Percentiles rank a stretch among this genome's conserved stretches.
These are phyloP conservation scores for Thamnidium elegans DNA, from an alignment of 192 early-diverging fungal genomes.

Conservation along the genomic window DNA sequence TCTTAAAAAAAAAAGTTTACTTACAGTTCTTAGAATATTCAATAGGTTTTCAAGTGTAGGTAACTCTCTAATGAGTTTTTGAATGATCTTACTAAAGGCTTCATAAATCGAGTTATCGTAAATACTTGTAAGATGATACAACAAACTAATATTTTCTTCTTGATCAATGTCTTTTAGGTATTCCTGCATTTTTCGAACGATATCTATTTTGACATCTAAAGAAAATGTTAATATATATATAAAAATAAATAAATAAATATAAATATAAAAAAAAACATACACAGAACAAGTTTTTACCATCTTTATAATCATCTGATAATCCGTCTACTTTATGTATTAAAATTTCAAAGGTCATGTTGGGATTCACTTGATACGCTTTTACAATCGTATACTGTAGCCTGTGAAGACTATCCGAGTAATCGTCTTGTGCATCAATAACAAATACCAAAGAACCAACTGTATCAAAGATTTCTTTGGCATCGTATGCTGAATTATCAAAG, in stretches of 20 bases:
- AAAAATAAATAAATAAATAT: neutral
- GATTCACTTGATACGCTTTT: slow-evolving; percentile 75
- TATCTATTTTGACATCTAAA: slow-evolving; percentile 3
- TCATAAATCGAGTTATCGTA: slow-evolving; percentile 94
- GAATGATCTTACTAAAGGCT: slow-evolving; percentile 91
- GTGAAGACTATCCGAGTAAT: slow-evolving; percentile 75
- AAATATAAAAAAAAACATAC: neutral
- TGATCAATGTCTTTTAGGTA: slow-evolving; percentile 52
- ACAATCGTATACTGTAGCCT: slow-evolving; percentile 72
- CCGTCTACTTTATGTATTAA: slow-evolving; percentile 98
- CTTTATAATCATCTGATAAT: slow-evolving; percentile 92
- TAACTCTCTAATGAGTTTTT: slow-evolving; percentile 82
- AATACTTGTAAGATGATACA: slow-evolving; percentile 89
- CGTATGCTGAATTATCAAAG: slow-evolving; percentile 61
- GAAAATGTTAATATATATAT: neutral
- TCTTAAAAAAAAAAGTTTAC: slow-evolving; percentile 18
- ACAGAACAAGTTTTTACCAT: slow-evolving; percentile 51
- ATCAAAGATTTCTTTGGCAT: slow-evolving; percentile 64
- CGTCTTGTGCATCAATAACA: slow-evolving; percentile 96
- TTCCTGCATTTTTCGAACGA: neutral
- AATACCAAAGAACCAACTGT: slow-evolving; percentile 79
- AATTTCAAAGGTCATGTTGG: slow-evolving; percentile 85
- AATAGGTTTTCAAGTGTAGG: slow-evolving; percentile 86
- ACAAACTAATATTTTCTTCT: slow-evolving; percentile 72
- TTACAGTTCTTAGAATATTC: slow-evolving; percentile 90